Base-by-base conservation (phyloP, 1,284 basidiomycete genomes). In the Tilletia indica region DNA sequence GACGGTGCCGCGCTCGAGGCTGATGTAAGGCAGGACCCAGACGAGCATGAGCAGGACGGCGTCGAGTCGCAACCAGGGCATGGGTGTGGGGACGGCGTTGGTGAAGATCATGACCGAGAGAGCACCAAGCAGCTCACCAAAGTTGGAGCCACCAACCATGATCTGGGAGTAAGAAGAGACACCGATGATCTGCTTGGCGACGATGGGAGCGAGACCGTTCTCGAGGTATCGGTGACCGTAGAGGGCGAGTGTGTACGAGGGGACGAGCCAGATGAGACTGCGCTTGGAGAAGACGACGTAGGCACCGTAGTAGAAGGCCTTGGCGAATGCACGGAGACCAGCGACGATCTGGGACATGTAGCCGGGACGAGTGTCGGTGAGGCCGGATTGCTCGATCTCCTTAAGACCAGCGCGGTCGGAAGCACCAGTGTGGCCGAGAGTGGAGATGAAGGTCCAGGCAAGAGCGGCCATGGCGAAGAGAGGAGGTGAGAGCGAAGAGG, bases 141-240 rank as follows among this genome's bases (percentile, higher is more conserved):
- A 76, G 76, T 81, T 80, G 70, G 76, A 78, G 64, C 76, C 73
- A 74, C 77, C 73, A 8, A 76, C 75, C 39, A 78, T 75, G 70
- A 77, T 75, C 74, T 85, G 84, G 39, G 82, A 82, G 74, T 83
- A 85, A 9, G 82, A 80, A 25, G 83, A 84, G 58, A 75, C 76
- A 47, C 78, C 79, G 51, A 85, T 77, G 71, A 83, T 73, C 34
- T 78, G 79, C 58, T 77, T 79, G 68, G 84, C 84, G 72, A 83
- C 83, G 68, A 83, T 83, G 63, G 83, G 83, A 36, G 80, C 80
- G n/a, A 85, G 75, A 70, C 80, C 81, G 70, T 83, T 84, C 77
- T 85, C 85, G 73, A 85, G 81, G 76, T 84, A 85, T 66, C 85
- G 82, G 72, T 85, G 85, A 67, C 81, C 82, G 72, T 85, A 84